Base-by-base conservation (phyloP, 768 basidiomycete species). In the Podaxis sp. region DNA sequence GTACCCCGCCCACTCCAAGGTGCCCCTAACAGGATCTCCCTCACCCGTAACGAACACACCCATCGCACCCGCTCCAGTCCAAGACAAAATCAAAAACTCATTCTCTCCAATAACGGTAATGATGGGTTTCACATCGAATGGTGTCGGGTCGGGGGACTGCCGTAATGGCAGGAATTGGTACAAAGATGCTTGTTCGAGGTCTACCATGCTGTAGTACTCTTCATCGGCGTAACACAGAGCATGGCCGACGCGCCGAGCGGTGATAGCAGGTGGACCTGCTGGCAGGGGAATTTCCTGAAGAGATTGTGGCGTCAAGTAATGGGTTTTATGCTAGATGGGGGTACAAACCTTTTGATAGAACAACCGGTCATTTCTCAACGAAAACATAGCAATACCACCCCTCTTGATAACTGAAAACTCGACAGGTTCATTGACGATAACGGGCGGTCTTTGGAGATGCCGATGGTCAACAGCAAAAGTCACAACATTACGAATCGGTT, bases 21-120 rank as follows among this genome's bases (percentile, higher is more conserved):
- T 95, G 1, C 94, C 94, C 50, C 95, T 82, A 6, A 93, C 88
- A 4, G 95, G 93, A 71, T 96, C 94, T 0, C 93, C 95, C 1
- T 85, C 82, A 0, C 86, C 83, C 13, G 83, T 92, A 64, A 98
- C 79, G 66, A 98, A 98, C 9, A 98, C 75, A 0, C 95, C 95
- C 42, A 98, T 76, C 0, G 91, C 91, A 55, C 82, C 85, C 3
- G 79, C 74, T 13, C 92, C 95, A 0, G 88, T 94, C 83, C 89
- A 95, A 1, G 90, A 91, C 14, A 93, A 77, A 21, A 97, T 79
- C 46, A 98, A 80, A 65, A 95, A 97, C 71, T 97, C 95, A 64
- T 82, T 84, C 32, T 84, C 84, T 37, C 82, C 79, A 25, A 95
- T 82, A 23, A 93, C 84, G 1, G 86, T 84, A 51, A 96, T 91